Conservation (phyloP, 2,329 filamentous ascomycete genomes). For the Talaromyces rugulosus region DNA sequence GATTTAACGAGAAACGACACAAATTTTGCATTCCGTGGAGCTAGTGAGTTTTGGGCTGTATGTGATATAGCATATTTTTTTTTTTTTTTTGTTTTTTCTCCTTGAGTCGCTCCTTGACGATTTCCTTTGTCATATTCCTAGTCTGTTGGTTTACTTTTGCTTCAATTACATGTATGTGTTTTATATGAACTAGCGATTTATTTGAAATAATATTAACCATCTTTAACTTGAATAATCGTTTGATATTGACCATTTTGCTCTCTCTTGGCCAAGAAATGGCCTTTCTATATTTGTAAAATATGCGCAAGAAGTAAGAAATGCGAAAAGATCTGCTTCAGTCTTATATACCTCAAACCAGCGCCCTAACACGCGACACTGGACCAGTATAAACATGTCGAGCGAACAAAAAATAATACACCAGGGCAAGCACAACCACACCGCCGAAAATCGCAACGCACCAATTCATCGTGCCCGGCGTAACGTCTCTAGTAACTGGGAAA, state of each 20-base stretch:
- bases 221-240: not conserved
- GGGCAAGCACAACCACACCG: constrained; percentile 21
- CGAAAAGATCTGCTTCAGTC: too few relatives aligned
- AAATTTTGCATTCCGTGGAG: not conserved
- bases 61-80: not conserved
- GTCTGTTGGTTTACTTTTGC: not conserved
- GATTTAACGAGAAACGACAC: not conserved
- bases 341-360: not conserved
- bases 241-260: not conserved
- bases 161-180: not conserved
- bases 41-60: not conserved
- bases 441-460: constrained; percentile 26
- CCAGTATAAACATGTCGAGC: constrained; percentile 26
- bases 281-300: not conserved
- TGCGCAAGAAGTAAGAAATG: not conserved
- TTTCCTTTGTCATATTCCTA: not conserved
- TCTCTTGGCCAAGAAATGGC: not conserved
- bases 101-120: not conserved
- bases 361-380: constrained; percentile 24
- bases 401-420: constrained; percentile 22
- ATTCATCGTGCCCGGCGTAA: constrained; percentile 22
- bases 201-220: not conserved
- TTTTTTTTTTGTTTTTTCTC: not conserved
- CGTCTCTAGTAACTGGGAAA: constrained; percentile 20
- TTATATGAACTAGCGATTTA: not conserved